phyloP scores from a whole-genome alignment of 805 yeast species.

The Barnettozyma botsteinii region DNA sequence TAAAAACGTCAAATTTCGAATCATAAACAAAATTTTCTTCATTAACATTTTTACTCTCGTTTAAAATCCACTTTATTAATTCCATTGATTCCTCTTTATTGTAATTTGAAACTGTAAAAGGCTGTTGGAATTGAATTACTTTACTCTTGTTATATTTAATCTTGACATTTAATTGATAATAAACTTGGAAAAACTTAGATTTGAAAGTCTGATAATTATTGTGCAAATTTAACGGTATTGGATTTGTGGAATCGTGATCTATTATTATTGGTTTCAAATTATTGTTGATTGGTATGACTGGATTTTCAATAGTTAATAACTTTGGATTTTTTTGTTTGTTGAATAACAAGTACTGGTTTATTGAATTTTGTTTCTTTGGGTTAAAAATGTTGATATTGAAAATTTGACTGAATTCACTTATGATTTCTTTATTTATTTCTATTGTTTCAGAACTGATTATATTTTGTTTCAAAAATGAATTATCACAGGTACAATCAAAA shows the following conservation, averaged over 20 bases:
- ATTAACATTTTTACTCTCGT: conserved; percentile 41
- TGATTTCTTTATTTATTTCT: conserved; percentile 10
- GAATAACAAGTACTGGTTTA: conserved; percentile 24
- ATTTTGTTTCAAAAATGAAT: conserved; percentile 41
- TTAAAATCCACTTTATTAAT: conserved; percentile 45
- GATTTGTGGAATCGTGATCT: conserved; percentile 16
- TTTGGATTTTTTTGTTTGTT: conserved; percentile 29
- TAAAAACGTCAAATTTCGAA: conserved; percentile 25
- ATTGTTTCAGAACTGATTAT: conserved; percentile 28
- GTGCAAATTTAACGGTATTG: conserved; percentile 35
- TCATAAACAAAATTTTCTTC: conserved; percentile 32
- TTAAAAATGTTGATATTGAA: conserved; percentile 27
- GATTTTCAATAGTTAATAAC: conserved; percentile 21
- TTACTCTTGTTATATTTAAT: conserved; percentile 47
- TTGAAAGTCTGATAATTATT: conserved; percentile 40
- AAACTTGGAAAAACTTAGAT: conserved; percentile 45
- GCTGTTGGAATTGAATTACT: conserved; percentile 44
- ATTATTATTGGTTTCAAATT: conserved; percentile 27
- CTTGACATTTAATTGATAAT: conserved; percentile 38
- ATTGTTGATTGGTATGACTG: conserved; percentile 18
- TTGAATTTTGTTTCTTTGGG: conserved; percentile 14
- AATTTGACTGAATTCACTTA: conserved; percentile 17
- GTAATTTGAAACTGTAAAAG: conserved; percentile 51
- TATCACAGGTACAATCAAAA: conserved; percentile 34
- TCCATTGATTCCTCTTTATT: conserved; percentile 42